Percentiles rank a stretch among this genome's conserved stretches.
phyloP scores from a whole-genome alignment of 176 grass and related monocot genomes.

The Oryza australiensis region DNA sequence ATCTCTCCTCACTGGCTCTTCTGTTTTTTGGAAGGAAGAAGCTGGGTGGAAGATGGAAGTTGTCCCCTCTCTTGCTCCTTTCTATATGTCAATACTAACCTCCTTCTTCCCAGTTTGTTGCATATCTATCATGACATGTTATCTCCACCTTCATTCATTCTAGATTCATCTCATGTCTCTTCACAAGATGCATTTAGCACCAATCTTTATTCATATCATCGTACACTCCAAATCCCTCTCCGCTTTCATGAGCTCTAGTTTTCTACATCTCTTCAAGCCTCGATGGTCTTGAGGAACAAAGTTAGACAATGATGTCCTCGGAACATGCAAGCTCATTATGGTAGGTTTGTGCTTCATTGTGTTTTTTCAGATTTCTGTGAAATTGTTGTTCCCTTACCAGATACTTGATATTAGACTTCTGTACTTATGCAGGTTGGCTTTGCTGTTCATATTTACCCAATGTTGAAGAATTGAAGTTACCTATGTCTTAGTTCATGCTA shows the following conservation, averaged over 20 bases:
- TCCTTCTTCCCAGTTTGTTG: background rate
- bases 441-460: background rate
- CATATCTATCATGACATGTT: conserved; percentile 27
- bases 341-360: background rate
- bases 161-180: conserved; percentile 7
- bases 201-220: background rate
- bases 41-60: conserved; percentile 37
- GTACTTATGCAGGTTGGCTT: conserved; percentile 29
- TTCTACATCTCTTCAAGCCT: background rate
- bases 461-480: background rate
- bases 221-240: background rate
- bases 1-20: conserved; percentile 50
- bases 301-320: background rate
- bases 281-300: background rate
- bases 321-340: background rate
- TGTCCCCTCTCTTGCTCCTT: conserved; percentile 8
- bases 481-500: background rate
- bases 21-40: conserved; percentile 71
- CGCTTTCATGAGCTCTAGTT: conserved; percentile 14
- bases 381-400: background rate
- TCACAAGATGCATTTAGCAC: conserved; percentile 24
- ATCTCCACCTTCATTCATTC: background rate
- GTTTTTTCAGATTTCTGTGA: background rate
- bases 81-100: conserved; percentile 21
- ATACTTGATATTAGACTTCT: background rate